Evolutionary conservation across 106 monocot species (phyloP).

Genomic region (Acorus calamus): DNA sequence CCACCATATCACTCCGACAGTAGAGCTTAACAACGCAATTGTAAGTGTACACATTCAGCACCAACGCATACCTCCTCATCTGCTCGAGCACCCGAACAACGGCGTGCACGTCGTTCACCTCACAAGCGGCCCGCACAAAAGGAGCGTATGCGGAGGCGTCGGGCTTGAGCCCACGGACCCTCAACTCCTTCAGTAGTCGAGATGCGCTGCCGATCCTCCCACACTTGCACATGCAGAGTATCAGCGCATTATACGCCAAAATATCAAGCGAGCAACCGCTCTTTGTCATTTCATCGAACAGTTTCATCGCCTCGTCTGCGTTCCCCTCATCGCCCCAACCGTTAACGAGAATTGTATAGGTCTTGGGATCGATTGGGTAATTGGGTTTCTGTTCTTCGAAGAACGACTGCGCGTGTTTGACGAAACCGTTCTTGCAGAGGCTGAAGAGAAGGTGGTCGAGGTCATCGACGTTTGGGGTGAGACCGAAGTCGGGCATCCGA

Average conservation of each 20-base stretch:
- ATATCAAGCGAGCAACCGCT: slow-evolving; percentile 24
- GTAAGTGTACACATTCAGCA: slow-evolving; percentile 68
- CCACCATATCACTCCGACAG: slow-evolving; percentile 37
- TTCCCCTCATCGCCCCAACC: slow-evolving; percentile 31
- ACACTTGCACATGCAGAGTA: slow-evolving; percentile 40
- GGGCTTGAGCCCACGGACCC: slow-evolving; percentile 27
- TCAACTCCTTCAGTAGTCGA: slow-evolving; percentile 35
- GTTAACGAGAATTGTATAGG: slow-evolving; percentile 50
- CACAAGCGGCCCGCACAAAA: slow-evolving; percentile 53
- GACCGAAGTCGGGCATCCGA: slow-evolving; percentile 50
- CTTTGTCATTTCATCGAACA: slow-evolving; percentile 80
- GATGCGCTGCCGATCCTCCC: slow-evolving; percentile 38
- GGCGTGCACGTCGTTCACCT: slow-evolving; percentile 31
- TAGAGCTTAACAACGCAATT: slow-evolving; percentile 54
- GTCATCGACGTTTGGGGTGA: slow-evolving; percentile 36
- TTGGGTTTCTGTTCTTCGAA: slow-evolving; percentile 18
- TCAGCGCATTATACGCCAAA: slow-evolving; percentile 41
- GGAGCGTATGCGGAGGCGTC: slow-evolving; percentile 44
- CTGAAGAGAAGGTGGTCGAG: slow-evolving; percentile 43
- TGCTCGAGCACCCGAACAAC: slow-evolving; percentile 33
- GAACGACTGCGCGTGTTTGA: slow-evolving; percentile 32
- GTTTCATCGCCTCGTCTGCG: slow-evolving; percentile 17
- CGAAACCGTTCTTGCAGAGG: slow-evolving; percentile 41
- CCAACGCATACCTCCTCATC: slow-evolving; percentile 25
- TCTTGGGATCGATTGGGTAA: slow-evolving; percentile 31